Evolutionary conservation across 495 filamentous ascomycete genomes (phyloP).

Genomic region (Immersiella caudata): DNA sequence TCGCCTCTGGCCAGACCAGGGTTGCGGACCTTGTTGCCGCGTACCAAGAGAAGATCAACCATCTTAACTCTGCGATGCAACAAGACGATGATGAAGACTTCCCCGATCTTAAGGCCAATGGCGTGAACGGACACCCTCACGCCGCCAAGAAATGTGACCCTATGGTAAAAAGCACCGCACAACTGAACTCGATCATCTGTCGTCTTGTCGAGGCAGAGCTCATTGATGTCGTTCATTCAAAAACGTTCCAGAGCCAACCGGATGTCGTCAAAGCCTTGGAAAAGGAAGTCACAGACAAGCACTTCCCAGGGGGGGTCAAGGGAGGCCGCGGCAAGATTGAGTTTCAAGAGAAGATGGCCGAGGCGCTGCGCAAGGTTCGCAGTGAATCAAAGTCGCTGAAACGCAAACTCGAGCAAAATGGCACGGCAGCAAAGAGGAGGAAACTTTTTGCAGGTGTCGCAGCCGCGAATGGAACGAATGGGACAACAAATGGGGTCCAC

Average conservation of each 20-base stretch:
- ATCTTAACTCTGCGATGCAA: conserved; percentile 28
- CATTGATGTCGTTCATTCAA: conserved; percentile 44
- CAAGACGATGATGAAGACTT: conserved; percentile 24
- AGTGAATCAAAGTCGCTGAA: conserved; percentile 51
- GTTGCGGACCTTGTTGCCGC: conserved; percentile 67
- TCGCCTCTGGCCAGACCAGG: conserved; percentile 75
- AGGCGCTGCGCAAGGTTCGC: conserved; percentile 54
- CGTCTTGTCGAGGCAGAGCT: conserved; percentile 50
- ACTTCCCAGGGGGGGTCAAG: conserved; percentile 44
- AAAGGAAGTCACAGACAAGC: conserved; percentile 46
- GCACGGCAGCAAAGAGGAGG: conserved; percentile 47
- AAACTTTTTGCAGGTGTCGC: conserved; percentile 47
- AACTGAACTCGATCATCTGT: conserved; percentile 45
- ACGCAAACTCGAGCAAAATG: conserved; percentile 50
- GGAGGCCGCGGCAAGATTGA: conserved; percentile 62
- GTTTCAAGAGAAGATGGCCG: conserved; percentile 55
- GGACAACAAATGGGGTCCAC: conserved; percentile 6
- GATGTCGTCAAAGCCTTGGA: conserved; percentile 44
- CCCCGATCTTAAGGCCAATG: conserved; percentile 21
- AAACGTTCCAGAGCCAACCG: conserved; percentile 43
- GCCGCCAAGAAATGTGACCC: conserved; percentile 26
- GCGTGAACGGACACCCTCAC: conserved; percentile 31
- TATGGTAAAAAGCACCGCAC: conserved; percentile 35
- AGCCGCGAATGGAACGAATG: conserved; percentile 32
- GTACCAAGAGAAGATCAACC: conserved; percentile 40